Evolutionary conservation across 2,329 filamentous ascomycete genomes (phyloP), one percentile per base, ranked within the genome.

Genomic region (Phaeosphaeria sp.): DNA sequence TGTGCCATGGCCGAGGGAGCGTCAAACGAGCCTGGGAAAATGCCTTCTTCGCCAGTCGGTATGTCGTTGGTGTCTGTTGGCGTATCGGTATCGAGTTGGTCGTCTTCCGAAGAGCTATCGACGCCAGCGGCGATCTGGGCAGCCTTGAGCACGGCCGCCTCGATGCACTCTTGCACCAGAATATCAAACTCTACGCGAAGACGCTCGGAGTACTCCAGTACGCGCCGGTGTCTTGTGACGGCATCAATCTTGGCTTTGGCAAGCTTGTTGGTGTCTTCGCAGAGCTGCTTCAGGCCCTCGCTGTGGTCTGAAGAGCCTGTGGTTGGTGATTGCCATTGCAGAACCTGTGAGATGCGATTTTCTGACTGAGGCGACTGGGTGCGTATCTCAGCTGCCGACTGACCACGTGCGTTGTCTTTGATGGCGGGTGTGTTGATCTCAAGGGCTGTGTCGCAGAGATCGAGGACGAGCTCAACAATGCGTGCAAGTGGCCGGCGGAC

Each of bases 301-400:
- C 98, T 94, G 74, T 97, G 93, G 62, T 99, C 95, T 17, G 97
- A 80, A 0, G 93, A 95, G 70, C 94, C 94, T 50, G 90, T 90
- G 68, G 92, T 93, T 0, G 95, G 95, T 5, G 94, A 97, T 72
- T 97, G 93, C 95, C 96, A 99, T 74, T 97, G 93, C 65, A 96
- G 77, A 6, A 99, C 93, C 76, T 99, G 95, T 1, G 91, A 91
- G 67, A 98, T 96, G 30, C 94, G 89, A 44, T 92, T 95, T 74
- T 99, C 95, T 0, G 96, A 99, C 72, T 97, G 92, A 0, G 95
- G 95, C 4, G 95, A 99, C 73, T 97, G 91, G 0, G 94, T 97
- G 47, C 94, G 88, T 62, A 98, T 88, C 62, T 97, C 93, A 49
- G 90, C 89, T 7, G 80, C 78, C 41, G 86, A 83, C 64, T 89